Evolutionary conservation across 768 basidiomycete genomes (phyloP), one percentile per base, ranked within the genome.

Genomic region (Suillus alpinus): DNA sequence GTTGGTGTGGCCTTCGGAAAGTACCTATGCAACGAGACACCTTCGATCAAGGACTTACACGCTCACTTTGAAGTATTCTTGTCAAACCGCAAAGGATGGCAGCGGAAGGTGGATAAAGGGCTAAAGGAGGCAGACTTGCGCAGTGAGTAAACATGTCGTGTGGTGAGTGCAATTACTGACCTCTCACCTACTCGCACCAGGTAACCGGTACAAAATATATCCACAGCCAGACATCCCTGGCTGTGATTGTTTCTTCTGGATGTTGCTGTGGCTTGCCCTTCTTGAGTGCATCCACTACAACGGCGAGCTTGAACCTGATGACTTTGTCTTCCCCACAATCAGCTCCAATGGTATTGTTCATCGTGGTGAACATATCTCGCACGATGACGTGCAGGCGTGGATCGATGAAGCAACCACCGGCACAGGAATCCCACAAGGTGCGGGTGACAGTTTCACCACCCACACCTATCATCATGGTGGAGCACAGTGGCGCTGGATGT

Each of bases 131-230:
- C 13, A 34, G 63, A 34, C 29, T 55, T 62, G 61, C 67, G 67
- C 32, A 14, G 62, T 68, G 10, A 18, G 29, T 32, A 23, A 20
- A 20, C 10, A 12, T 12, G 10, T 44, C 7, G 6, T 44, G 43
- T 2, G 20, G 20, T 20, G 7, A 44, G 43, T 12, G 10, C 4
- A 20, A 44, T 20, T n/a, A 12, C 43, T 44, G 20, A 57, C 8
- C 56, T 44, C 8, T 36, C 26, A 34, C 8, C 14, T 43, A 53
- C 62, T 29, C 39, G 10, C 29, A 44, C 59, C 61, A 71, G 58
- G 72, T 66, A 71, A 75, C 36, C 63, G 58, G 5, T 78, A 77
- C 56, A 46, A 75, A n/a, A 76, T 79, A 16, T 78, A 75, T 62
- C 66, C 66, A 47, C 61, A 71, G 58, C 71, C 73, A 34, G 68